A percentile compares a stretch with the other conserved stretches of the same genome.
Evolutionary conservation across 2,329 filamentous ascomycete species (phyloP).

Genomic region (Colletotrichum higginsianum): DNA sequence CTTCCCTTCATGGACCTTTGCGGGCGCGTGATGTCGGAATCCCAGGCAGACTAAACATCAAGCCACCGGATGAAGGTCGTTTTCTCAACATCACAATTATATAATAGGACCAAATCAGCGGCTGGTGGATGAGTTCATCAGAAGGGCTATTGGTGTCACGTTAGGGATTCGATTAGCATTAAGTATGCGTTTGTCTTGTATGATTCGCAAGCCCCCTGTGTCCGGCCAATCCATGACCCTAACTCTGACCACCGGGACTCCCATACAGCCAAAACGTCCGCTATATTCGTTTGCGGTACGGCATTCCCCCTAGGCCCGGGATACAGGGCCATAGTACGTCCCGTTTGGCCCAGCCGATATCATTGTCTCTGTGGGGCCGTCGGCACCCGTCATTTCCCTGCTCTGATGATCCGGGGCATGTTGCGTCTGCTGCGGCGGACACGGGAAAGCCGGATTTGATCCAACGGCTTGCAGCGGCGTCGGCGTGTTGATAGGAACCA

Average conservation of each 20-base stretch:
- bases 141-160: no score
- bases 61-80: rapidly evolving
- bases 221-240: no score
- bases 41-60: not conserved
- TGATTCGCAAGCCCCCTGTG: not conserved
- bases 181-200: not conserved
- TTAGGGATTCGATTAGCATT: not conserved
- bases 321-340: constrained; percentile 22
- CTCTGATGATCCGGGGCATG: not conserved
- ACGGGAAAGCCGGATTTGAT: constrained; percentile 19
- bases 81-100: not conserved
- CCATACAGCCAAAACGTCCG: not conserved
- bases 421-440: constrained; percentile 10
- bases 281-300: not conserved
- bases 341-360: constrained; percentile 3
- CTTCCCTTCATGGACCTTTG: not conserved
- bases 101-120: not conserved
- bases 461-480: constrained; percentile 15
- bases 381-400: not conserved
- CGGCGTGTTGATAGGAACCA: constrained; percentile 25
- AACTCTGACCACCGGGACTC: not conserved
- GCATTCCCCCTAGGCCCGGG: not conserved
- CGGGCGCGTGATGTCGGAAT: not conserved
- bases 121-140: no score
- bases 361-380: not conserved